Conservation (phyloP, 371 early-diverging fungal species). For the Rhizopus microsporus region DNA sequence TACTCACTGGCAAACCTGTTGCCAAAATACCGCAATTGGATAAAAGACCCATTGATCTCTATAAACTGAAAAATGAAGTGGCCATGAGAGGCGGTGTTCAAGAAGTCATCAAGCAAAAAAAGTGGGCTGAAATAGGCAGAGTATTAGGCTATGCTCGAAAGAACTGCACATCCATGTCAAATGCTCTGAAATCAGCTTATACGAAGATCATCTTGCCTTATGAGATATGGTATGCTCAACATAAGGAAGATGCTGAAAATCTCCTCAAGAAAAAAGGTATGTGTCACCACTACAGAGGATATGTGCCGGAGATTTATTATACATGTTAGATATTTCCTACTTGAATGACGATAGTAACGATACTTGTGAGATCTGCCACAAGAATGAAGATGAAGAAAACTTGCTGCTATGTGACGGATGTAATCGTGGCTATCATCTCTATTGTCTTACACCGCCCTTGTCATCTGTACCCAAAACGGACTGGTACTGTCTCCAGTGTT, state of each 20-base stretch:
- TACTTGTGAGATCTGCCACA: conserved; percentile 64
- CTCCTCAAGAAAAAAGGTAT: conserved; percentile 18
- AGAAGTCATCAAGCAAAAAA: conserved; percentile 78
- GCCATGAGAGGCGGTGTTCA: conserved; percentile 77
- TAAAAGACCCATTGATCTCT: conserved; percentile 85
- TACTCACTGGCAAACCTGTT: conserved; percentile 73
- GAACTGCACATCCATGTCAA: conserved; percentile 84
- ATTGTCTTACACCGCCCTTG: conserved; percentile 79
- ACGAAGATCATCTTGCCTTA: conserved; percentile 81
- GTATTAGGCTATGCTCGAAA: conserved; percentile 74
- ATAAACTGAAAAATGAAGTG: conserved; percentile 82
- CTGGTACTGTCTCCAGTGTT: conserved; percentile 89
- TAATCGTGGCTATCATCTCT: conserved; percentile 78
- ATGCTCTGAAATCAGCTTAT: conserved; percentile 80
- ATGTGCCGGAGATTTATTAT: conserved; percentile 1
- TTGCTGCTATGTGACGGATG: conserved; percentile 90
- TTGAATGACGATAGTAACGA: conserved; percentile 26
- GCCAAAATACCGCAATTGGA: conserved; percentile 80
- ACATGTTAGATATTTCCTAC: background rate
- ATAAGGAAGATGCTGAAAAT: conserved; percentile 21
- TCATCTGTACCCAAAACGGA: conserved; percentile 66
- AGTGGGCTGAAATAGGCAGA: conserved; percentile 90
- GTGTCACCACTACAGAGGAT: background rate
- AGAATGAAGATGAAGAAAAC: conserved; percentile 58
- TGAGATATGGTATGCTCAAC: conserved; percentile 64